phyloP scores from a whole-genome alignment of 2,329 filamentous ascomycete species.

The Xylariales sp. region DNA sequence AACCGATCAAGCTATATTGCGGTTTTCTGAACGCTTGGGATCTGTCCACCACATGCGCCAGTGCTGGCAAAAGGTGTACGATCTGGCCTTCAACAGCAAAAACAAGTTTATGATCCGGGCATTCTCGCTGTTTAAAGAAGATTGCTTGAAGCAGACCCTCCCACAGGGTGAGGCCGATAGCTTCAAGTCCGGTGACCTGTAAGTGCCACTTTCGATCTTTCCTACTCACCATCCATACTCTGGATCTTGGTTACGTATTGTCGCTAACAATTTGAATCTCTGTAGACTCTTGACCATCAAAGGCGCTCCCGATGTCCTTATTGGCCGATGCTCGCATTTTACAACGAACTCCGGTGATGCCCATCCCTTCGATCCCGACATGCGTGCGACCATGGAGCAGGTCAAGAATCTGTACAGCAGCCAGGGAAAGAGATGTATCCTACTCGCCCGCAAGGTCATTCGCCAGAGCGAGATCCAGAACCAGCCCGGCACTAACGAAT shows the following conservation, averaged over 20 bases:
- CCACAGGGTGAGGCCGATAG: conserved; percentile 25
- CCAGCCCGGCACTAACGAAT: conserved; percentile 39
- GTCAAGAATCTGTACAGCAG: conserved; percentile 67
- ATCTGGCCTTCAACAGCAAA: conserved; percentile 74
- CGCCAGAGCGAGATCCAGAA: conserved; percentile 32
- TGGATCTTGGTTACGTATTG: too few relatives aligned
- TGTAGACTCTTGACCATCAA: conserved; percentile 69
- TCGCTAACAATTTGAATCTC: too few relatives aligned
- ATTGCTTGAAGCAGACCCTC: conserved; percentile 33
- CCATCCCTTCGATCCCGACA: conserved; percentile 41
- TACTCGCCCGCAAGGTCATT: conserved; percentile 59
- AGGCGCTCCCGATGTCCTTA: conserved; percentile 70
- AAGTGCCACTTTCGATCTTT: conserved; percentile 10
- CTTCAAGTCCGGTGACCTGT: conserved; percentile 33
- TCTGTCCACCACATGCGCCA: conserved; percentile 55
- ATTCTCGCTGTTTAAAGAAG: conserved; percentile 39
- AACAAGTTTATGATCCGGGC: conserved; percentile 77
- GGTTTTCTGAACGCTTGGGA: conserved; percentile 64
- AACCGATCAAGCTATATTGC: conserved; percentile 70
- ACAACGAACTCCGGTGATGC: conserved; percentile 51
- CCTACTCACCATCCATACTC: background rate
- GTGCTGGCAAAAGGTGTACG: conserved; percentile 62
- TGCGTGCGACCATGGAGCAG: conserved; percentile 43
- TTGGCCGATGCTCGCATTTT: conserved; percentile 57
- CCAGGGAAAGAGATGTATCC: conserved; percentile 62